Evolutionary conservation across 129 eudicot species (phyloP), one percentile per base, ranked within the genome.

Genomic region (Dittrichia graveolens): DNA sequence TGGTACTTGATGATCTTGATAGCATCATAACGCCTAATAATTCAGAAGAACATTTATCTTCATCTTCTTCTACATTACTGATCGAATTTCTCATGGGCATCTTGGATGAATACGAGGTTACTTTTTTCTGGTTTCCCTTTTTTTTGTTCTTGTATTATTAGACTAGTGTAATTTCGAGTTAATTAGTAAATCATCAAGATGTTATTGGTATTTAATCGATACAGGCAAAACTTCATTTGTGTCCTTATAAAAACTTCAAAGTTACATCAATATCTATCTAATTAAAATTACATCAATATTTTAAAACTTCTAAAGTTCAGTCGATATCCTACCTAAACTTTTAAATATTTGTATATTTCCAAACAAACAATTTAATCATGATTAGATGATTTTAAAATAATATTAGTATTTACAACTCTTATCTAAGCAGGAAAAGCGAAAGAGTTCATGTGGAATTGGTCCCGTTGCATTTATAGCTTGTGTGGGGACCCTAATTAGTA

Each of bases 1-100:
- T 95, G 69, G 66, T 95, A 42, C 85, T 95, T 64, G 99, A 95
- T 80, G 99, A 95, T 88, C 89, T 95, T 45, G 99, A 95, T 73
- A 90, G 91, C 83, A 84, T 95, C 55, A 73, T 95, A 75, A 64
- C 91, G 41, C 79, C 94, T 56, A 74, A 81, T 46, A 88, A 85
- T 56, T 39, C 86, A 19, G 97, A 88, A 81, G 99, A 91, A 59
- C 75, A 83, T 83, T 96, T 88, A 72, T 76, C 85, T 18, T 86
- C 99, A 79, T 60, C 88, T 49, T 86, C 97, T 72, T 82, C 84
- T 37, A 84, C 76, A 47, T 86, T 82, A 41, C 87, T 95, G 18
- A 58, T 83, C 34, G 93, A 85, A 67, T 91, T 88, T 78, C 82
- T 95, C 69, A 77, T 53, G 19, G 90, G 85, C 69, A 84, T 95